Evolutionary conservation across 2,329 filamentous ascomycete genomes (phyloP).

Genomic region (Karstenula rhodostoma): DNA sequence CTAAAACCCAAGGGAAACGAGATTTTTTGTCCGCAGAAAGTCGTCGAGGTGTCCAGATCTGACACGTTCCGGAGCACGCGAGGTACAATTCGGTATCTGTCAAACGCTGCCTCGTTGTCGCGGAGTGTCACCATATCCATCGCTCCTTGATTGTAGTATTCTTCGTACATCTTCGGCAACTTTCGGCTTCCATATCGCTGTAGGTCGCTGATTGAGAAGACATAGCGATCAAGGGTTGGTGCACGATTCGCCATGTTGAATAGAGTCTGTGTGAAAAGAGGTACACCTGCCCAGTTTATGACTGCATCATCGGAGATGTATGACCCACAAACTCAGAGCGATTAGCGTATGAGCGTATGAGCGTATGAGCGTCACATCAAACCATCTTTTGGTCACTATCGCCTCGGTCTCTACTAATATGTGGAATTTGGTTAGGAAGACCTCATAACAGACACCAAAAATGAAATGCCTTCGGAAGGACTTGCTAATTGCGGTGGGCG

Average conservation of each 20-base stretch:
- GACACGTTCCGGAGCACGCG: conserved; percentile 45
- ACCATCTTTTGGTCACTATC: not conserved
- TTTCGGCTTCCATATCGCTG: conserved; percentile 50
- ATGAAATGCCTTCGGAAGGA: not conserved
- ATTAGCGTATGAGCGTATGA: not conserved
- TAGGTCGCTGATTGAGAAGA: conserved; percentile 21
- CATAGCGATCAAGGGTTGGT: conserved; percentile 18
- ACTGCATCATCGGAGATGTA: not conserved
- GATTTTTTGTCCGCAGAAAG: conserved; percentile 44
- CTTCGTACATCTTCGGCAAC: conserved; percentile 53
- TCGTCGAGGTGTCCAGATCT: conserved; percentile 26
- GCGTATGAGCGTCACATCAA: not conserved
- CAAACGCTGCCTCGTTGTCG: conserved; percentile 45
- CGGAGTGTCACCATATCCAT: conserved; percentile 60
- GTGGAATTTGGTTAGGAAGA: not conserved
- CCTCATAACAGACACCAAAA: not conserved
- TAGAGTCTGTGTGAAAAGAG: not conserved
- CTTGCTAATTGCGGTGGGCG: not conserved
- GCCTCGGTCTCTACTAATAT: not conserved
- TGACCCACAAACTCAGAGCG: not conserved
- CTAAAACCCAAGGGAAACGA: conserved; percentile 49
- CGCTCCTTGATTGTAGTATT: conserved; percentile 67
- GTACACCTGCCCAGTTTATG: not conserved
- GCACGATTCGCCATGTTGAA: conserved; percentile 22
- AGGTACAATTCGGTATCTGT: conserved; percentile 42